Evolutionary conservation across 768 basidiomycete species (phyloP).

Genomic region (Auricularia cornea): DNA sequence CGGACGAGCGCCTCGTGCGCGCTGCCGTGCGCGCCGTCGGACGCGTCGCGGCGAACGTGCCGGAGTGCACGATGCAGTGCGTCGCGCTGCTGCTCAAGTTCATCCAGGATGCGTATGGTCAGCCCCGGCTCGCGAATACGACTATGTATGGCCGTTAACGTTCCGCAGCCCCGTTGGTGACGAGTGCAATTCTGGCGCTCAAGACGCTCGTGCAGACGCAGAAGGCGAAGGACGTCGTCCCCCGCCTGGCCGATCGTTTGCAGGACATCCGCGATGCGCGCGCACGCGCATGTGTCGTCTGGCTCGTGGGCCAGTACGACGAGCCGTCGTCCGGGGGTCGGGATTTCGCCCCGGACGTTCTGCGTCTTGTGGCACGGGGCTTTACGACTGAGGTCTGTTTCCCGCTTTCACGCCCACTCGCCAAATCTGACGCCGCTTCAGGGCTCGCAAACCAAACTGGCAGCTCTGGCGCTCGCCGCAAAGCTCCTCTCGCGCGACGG

Average conservation of each 20-base stretch:
- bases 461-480: constrained; percentile 75
- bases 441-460: constrained; percentile 57
- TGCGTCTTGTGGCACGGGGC: constrained; percentile 68
- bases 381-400: constrained; percentile 76
- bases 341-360: constrained; percentile 81
- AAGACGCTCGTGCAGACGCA: constrained; percentile 76
- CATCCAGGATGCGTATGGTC: constrained; percentile 70
- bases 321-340: constrained; percentile 31
- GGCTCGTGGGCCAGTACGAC: constrained; percentile 90
- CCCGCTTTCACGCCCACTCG: no score
- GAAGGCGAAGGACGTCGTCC: constrained; percentile 39
- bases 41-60: constrained; percentile 56
- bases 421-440: constrained; percentile 12
- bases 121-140: background rate
- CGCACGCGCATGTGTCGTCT: constrained; percentile 81
- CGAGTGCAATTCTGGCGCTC: constrained; percentile 74
- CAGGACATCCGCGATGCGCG: constrained; percentile 72
- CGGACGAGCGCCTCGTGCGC: constrained; percentile 60
- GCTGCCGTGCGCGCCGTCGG: constrained; percentile 77
- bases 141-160: background rate
- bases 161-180: constrained; percentile 64
- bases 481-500: constrained; percentile 69
- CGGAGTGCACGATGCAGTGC: constrained; percentile 63
- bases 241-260: constrained; percentile 65
- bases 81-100: constrained; percentile 68